Base-by-base conservation (phyloP, 2,329 filamentous ascomycete species). In the Ophiocordyceps camponoti-saundersi region DNA sequence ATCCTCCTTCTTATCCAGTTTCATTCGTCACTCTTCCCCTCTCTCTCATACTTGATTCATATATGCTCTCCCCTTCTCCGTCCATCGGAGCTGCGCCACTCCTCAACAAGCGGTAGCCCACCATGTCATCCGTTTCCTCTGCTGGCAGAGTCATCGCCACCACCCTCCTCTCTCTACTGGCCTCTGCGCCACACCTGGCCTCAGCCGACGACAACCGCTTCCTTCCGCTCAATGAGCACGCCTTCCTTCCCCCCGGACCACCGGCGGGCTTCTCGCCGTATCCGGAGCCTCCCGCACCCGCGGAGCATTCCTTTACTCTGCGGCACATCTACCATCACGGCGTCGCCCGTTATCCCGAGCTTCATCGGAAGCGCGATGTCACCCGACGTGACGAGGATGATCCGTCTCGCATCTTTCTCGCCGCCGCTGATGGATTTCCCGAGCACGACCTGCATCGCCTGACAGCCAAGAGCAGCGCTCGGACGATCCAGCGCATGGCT, bases 321-420 rank as follows among this genome's bases (percentile, higher is more conserved):
- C 81, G 87, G 56, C 90, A 98, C 64, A 81, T 96, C 57, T 92
- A 86, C 65, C 89, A 95, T 61, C 89, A 95, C 65, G 90, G 90
- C 49, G 84, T 86, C 40, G 76, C 90, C 61, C 68, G 75, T 54
- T 77, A 94, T 54, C 89, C 89, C 3, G 65, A 72, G 6, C 75
- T 95, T 16, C 86, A 95, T 62, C 75, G 82, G 49, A 80, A 78
- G 55, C 71, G 82, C 50, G 87, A 96, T 61, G 69, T 95, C 30
- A 51, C 60, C 41, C 66, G 74, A 26, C 23, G 23, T 4, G 23
- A 26, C 5, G 23, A 4, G 20, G 73, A 80, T 16, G 65, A 71
- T 32, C 11, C 45, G 6, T 56, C 59, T 18, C 60, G 60, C 40
- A 66, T 90, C 43, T 82, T 75, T 66, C 67, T 84, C 48, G 69